Conservation (phyloP, 331 rosid species). For the Acacia concinna region DNA sequence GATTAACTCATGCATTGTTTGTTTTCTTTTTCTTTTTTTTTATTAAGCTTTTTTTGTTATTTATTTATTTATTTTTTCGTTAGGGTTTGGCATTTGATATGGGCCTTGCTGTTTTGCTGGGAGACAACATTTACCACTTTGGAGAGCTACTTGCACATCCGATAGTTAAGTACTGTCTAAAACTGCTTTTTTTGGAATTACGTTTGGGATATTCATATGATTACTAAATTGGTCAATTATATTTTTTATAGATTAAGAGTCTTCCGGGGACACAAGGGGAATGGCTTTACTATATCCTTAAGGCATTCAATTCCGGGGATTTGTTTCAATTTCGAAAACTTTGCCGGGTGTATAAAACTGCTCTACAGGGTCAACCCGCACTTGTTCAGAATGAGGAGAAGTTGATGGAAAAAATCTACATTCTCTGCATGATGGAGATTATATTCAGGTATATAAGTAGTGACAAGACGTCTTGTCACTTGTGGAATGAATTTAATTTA, state of each 20-base stretch:
- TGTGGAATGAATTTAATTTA: neutral
- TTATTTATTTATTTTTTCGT: neutral
- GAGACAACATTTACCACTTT: slow-evolving; percentile 96
- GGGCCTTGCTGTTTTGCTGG: slow-evolving; percentile 88
- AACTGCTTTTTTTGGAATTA: slow-evolving; percentile 8
- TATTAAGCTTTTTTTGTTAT: neutral
- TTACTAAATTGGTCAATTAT: slow-evolving; percentile 20
- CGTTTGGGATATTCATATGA: neutral
- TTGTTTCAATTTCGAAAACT: slow-evolving; percentile 83
- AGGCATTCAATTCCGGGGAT: slow-evolving; percentile 93
- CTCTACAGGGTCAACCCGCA: slow-evolving; percentile 90
- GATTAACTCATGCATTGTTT: slow-evolving; percentile 10
- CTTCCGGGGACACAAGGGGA: slow-evolving; percentile 84
- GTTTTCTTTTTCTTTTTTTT: slow-evolving; percentile 16
- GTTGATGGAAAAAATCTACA: slow-evolving; percentile 85
- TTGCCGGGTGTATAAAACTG: slow-evolving; percentile 80
- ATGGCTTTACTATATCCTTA: slow-evolving; percentile 93
- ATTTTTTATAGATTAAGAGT: slow-evolving; percentile 66
- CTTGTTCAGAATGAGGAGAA: slow-evolving; percentile 83
- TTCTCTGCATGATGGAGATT: slow-evolving; percentile 97
- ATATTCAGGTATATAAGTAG: slow-evolving; percentile 70
- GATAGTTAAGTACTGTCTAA: slow-evolving; percentile 59
- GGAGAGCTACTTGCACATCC: slow-evolving; percentile 98
- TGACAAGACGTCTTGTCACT: neutral
- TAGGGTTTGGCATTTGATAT: slow-evolving; percentile 97